Evolutionary conservation across 139 green algal species (phyloP).

Genomic region (Picochlorum sp.): DNA sequence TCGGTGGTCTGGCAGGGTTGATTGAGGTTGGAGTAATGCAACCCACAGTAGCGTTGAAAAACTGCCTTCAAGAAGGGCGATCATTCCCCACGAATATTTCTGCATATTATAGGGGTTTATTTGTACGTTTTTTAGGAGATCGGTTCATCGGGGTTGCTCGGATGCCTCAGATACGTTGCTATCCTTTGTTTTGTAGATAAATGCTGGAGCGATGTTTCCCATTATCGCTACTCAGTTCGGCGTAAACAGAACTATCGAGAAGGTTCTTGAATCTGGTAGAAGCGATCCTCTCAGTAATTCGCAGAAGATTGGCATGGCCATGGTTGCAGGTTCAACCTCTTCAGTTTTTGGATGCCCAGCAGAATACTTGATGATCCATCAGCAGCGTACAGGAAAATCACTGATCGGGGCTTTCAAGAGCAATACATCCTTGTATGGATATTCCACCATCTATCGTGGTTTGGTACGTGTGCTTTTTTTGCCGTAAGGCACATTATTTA

Average conservation of each 20-base stretch:
- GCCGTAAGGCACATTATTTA: background rate
- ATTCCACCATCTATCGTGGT: conserved; percentile 41
- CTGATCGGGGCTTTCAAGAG: conserved; percentile 36
- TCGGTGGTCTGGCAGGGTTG: conserved; percentile 58
- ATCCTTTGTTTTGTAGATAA: conserved; percentile 49
- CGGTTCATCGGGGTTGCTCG: background rate
- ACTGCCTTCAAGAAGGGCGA: conserved; percentile 69
- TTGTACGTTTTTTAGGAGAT: conserved; percentile 33
- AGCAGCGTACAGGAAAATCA: conserved; percentile 60
- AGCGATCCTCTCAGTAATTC: conserved; percentile 4
- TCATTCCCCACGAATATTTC: conserved; percentile 50
- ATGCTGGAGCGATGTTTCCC: conserved; percentile 71
- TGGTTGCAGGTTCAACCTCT: conserved; percentile 49
- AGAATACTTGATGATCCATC: conserved; percentile 87
- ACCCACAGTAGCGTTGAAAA: conserved; percentile 82
- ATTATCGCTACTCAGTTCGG: conserved; percentile 87
- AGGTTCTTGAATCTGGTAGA: conserved; percentile 6
- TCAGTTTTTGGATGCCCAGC: conserved; percentile 60
- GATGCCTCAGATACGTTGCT: background rate
- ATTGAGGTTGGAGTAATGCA: conserved; percentile 66
- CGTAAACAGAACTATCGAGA: conserved; percentile 50
- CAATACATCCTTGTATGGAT: conserved; percentile 38
- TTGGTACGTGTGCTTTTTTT: conserved; percentile 38
- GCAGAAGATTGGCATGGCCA: conserved; percentile 28
- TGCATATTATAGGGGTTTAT: conserved; percentile 71